Evolutionary conservation across 495 filamentous ascomycete genomes (phyloP).

Genomic region (Penicillium samsonianum): DNA sequence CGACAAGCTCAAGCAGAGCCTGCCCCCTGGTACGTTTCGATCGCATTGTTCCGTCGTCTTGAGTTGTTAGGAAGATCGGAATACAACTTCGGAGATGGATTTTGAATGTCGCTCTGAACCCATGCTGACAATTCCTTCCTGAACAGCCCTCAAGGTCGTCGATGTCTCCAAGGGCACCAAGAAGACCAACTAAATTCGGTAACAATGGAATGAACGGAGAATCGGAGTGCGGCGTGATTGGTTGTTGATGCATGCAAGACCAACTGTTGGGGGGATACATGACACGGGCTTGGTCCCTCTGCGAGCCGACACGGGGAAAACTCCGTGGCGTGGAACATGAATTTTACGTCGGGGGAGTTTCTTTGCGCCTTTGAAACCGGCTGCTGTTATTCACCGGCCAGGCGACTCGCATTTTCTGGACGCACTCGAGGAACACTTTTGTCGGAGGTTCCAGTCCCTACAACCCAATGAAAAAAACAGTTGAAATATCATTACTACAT

Average conservation of each 20-base stretch:
- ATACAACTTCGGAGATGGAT: constrained; percentile 3
- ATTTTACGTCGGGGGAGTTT: constrained; percentile 15
- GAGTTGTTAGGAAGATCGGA: neutral
- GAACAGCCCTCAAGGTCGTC: constrained; percentile 68
- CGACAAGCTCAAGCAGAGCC: constrained; percentile 99
- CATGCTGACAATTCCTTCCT: constrained; percentile 28
- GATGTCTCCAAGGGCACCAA: constrained; percentile 76
- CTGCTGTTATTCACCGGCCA: constrained; percentile 29
- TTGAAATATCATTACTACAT: constrained; percentile 40
- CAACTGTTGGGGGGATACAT: constrained; percentile 36
- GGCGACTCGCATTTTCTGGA: constrained; percentile 45
- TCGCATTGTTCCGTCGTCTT: constrained; percentile 5
- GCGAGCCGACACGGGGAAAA: constrained; percentile 42
- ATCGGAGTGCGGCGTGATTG: constrained; percentile 34
- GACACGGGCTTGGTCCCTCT: constrained; percentile 33
- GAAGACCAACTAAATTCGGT: constrained; percentile 51
- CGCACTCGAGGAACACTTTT: constrained; percentile 31
- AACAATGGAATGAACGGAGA: constrained; percentile 35
- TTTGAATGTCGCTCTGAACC: neutral
- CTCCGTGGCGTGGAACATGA: constrained; percentile 13
- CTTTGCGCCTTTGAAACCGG: constrained; percentile 37
- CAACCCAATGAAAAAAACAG: constrained; percentile 47
- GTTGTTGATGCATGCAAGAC: constrained; percentile 37
- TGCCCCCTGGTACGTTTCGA: constrained; percentile 80
- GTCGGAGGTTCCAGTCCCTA: constrained; percentile 41